Evolutionary conservation across 2,329 filamentous ascomycete genomes (phyloP).

Genomic region (Furcasterigmium furcatum): DNA sequence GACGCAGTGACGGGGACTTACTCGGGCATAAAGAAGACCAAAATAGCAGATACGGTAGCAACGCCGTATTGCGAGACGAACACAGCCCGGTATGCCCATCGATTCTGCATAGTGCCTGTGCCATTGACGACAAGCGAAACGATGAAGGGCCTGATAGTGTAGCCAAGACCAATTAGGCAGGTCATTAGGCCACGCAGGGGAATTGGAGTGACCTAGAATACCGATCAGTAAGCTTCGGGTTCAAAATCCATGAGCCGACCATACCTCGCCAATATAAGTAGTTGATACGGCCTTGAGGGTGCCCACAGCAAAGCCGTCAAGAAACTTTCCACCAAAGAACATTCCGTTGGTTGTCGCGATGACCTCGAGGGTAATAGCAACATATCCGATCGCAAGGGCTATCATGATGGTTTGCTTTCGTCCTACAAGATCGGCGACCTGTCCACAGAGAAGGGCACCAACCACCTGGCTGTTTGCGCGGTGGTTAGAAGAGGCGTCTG

Average conservation of each 20-base stretch:
- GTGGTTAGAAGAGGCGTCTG: too few relatives aligned
- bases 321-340: conserved; percentile 39
- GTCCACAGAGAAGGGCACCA: conserved; percentile 23
- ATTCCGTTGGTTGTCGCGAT: conserved; percentile 33
- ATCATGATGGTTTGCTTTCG: conserved; percentile 25
- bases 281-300: conserved; percentile 19
- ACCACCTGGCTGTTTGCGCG: conserved; percentile 6
- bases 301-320: conserved; percentile 34
- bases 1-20: too few relatives aligned
- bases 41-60: conserved; percentile 20
- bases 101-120: conserved; percentile 16
- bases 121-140: conserved; percentile 27
- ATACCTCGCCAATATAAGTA: conserved; percentile 26
- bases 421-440: conserved; percentile 28
- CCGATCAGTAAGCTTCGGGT: conserved; percentile 2
- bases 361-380: conserved; percentile 35
- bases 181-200: conserved; percentile 23
- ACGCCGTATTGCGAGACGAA: conserved; percentile 31
- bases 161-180: conserved; percentile 21
- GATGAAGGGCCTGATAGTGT: conserved; percentile 24
- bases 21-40: conserved; percentile 36
- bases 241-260: conserved; percentile 9
- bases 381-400: conserved; percentile 30
- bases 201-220: conserved; percentile 22
- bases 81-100: conserved; percentile 29